Evolutionary conservation across 257 asterid genomes (phyloP).

Genomic region (Orobanche coerulescens): DNA sequence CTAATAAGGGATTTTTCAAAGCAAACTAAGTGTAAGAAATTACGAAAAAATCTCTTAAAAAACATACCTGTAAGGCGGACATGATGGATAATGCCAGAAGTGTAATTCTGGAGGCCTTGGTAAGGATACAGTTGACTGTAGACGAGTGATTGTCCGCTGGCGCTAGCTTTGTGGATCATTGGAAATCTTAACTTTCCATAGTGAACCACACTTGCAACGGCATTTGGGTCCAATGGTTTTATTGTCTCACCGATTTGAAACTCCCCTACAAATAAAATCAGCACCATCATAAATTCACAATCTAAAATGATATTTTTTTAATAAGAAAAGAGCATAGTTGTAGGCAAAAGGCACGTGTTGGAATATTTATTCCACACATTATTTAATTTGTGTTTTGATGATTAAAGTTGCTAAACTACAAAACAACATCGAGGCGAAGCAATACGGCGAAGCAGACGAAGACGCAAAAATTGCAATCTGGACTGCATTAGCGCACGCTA

Average conservation of each 20-base stretch:
- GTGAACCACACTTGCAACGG: constrained; percentile 54
- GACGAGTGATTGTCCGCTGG: constrained; percentile 55
- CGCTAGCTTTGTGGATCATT: constrained; percentile 41
- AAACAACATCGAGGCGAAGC: too few relatives aligned
- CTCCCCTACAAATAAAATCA: constrained; percentile 46
- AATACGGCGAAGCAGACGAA: too few relatives aligned
- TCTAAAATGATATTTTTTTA: neutral
- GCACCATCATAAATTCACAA: constrained; percentile 19
- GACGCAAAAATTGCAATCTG: too few relatives aligned
- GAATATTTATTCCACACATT: too few relatives aligned
- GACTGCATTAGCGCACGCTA: too few relatives aligned
- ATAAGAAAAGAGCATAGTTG: neutral
- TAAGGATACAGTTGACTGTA: constrained; percentile 78
- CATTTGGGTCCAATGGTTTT: constrained; percentile 52
- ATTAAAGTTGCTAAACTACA: too few relatives aligned
- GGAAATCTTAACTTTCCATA: constrained; percentile 48
- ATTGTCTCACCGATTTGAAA: constrained; percentile 62
- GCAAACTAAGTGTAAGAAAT: neutral
- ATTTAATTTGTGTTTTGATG: too few relatives aligned
- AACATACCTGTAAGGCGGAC: constrained; percentile 67
- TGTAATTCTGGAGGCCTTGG: constrained; percentile 72
- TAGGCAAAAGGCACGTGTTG: too few relatives aligned
- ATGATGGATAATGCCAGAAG: constrained; percentile 93
- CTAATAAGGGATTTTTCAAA: neutral
- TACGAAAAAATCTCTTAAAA: neutral